Base-by-base conservation (phyloP, 345 rosid species). In the Excoecaria agallocha region DNA sequence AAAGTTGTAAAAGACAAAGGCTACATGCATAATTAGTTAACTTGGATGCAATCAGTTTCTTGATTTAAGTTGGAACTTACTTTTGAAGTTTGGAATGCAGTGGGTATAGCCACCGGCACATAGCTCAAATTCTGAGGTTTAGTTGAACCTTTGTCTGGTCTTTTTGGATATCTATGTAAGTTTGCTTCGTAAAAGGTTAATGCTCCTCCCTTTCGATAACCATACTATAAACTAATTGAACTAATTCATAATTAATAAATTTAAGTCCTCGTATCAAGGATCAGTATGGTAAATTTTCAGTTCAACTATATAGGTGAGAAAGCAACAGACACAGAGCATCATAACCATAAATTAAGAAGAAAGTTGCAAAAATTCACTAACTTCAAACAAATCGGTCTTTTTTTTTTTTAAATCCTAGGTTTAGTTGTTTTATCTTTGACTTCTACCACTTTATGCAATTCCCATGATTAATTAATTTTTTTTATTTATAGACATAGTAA, bases 301-400 rank as follows among this genome's bases (percentile, higher is more conserved):
- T 43, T n/a, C 48, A 43, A 5, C 48, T 5, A 43, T 43, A 43
- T 8, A 43, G 9, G n/a, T n/a, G 52, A 30, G 58, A 48, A n/a
- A 30, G 82, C 85, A 49, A 43, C 79, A 79, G 79, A 75, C 84
- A 79, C 75, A 81, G 83, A 77, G 86, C 71, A 68, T 74, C 76
- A 73, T 57, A 24, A 49, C 56, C 82, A 73, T 63, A 74, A 81
- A 75, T 74, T 62, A 78, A 70, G 76, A 66, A 74, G 83, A 86
- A 70, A 37, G 50, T 66, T 55, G 59, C n/a, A 9, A 55, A 55
- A 20, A 2, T 50, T 49, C 79, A 8, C 48, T 63, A 54, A 17
- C 62, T 13, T 57, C 25, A 52, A 66, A 56, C 50, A 20, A 19
- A 24, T 25, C 20, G 9, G 15, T 56, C n/a, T n/a, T n/a, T n/a